Evolutionary conservation across 2,329 filamentous ascomycete genomes (phyloP).

Genomic region (Calonectria multiphialidica): DNA sequence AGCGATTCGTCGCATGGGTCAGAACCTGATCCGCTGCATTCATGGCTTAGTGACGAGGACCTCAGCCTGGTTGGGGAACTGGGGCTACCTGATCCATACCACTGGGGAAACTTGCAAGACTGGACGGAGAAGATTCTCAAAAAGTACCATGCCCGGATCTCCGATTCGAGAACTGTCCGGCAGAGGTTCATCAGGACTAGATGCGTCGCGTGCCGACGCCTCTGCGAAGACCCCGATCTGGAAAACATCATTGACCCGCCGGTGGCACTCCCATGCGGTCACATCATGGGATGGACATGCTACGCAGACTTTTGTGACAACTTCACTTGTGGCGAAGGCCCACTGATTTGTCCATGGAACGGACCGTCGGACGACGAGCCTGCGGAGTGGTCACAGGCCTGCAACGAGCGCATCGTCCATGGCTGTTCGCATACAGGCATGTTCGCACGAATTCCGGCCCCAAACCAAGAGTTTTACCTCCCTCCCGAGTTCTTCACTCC

Average conservation of each 20-base stretch:
- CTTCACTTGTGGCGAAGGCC: neutral
- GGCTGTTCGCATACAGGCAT: slow-evolving; percentile 26
- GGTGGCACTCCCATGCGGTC: slow-evolving; percentile 35
- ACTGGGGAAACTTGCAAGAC: neutral
- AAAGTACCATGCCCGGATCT: neutral
- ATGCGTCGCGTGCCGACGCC: slow-evolving; percentile 29
- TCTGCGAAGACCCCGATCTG: slow-evolving; percentile 23
- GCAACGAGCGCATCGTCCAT: slow-evolving; percentile 32
- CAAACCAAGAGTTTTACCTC: neutral
- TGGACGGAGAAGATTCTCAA: slow-evolving; percentile 13
- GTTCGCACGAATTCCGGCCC: neutral
- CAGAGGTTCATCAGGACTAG: slow-evolving; percentile 30
- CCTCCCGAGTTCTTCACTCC: slow-evolving; percentile 11
- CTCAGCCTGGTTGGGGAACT: slow-evolving; percentile 18
- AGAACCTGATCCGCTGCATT: neutral
- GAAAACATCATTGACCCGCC: neutral
- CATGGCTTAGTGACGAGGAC: slow-evolving; percentile 26
- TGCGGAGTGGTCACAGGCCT: slow-evolving; percentile 9
- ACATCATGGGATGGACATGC: slow-evolving; percentile 35
- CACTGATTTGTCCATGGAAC: slow-evolving; percentile 32
- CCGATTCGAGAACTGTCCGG: neutral
- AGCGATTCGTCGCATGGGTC: neutral
- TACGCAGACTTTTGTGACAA: slow-evolving; percentile 15
- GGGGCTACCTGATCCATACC: slow-evolving; percentile 34
- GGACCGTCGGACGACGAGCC: slow-evolving; percentile 26